phyloP scores from a whole-genome alignment of 2,329 filamentous ascomycete genomes.

The Aspergillus flavus region DNA sequence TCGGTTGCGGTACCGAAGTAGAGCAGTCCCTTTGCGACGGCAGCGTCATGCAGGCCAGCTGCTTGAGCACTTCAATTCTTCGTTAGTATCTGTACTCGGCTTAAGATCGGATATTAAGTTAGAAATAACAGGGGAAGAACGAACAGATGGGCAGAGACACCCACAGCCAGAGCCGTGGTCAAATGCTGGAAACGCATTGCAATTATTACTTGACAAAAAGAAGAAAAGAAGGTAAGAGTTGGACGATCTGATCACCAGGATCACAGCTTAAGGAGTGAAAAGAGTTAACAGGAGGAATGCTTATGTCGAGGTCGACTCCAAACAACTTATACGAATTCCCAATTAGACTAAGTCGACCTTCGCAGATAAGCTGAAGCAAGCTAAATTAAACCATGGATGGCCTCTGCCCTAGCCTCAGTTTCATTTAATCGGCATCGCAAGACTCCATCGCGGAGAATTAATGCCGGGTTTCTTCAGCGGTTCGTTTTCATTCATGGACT shows the following conservation, averaged over 20 bases:
- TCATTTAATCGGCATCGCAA: neutral
- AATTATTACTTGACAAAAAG: neutral
- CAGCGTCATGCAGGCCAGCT: constrained; percentile 37
- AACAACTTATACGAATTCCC: neutral
- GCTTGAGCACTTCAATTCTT: constrained; percentile 19
- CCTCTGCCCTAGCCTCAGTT: neutral
- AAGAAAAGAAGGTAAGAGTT: neutral
- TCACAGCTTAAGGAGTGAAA: neutral
- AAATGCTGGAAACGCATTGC: neutral
- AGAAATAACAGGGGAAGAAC: neutral
- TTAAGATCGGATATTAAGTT: neutral
- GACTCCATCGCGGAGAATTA: neutral
- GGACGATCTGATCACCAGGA: neutral
- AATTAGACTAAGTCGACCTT: neutral
- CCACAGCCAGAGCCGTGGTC: constrained; percentile 5
- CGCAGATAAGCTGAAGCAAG: neutral
- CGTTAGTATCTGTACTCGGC: neutral
- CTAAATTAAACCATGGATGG: neutral
- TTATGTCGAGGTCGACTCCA: neutral
- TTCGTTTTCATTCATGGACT: neutral
- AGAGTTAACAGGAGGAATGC: neutral
- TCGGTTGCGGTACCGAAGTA: constrained; percentile 64
- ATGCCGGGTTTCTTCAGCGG: neutral
- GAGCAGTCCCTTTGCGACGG: constrained; percentile 57
- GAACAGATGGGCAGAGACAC: constrained; percentile 2